Percentiles rank a stretch among this genome's conserved stretches.
These are phyloP conservation scores for Paracorniculantispora psalliotae DNA, from an alignment of 2,329 filamentous ascomycete genomes.

Conservation along the genomic window DNA sequence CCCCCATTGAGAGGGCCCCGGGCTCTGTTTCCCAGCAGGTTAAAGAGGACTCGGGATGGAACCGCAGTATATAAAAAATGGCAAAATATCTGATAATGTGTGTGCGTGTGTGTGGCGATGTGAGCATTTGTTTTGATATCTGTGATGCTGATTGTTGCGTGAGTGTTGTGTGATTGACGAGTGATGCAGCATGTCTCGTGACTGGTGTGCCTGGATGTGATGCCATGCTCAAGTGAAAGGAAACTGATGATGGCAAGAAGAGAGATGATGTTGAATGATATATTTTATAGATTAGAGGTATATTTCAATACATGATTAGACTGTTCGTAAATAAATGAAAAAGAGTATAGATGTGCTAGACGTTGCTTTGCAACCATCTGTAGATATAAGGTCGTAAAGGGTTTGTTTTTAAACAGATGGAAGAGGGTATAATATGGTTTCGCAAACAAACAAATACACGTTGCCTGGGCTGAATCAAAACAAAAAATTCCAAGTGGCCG, in stretches of 20 bases:
- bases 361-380: neutral
- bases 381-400: no score
- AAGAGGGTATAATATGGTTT: no score
- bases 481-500: neutral
- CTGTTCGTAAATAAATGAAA: no score
- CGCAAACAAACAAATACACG: neutral
- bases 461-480: neutral
- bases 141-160: neutral
- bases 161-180: neutral
- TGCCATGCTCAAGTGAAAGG: neutral
- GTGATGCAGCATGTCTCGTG: neutral
- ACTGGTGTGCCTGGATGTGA: neutral
- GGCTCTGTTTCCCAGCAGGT: conserved; percentile 10
- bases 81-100: conserved; percentile 13
- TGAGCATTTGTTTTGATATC: neutral
- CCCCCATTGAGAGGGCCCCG: conserved; percentile 10
- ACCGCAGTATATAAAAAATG: conserved; percentile 17
- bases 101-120: neutral
- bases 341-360: no score
- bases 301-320: no score
- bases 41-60: conserved; percentile 13
- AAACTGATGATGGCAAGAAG: neutral
- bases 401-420: no score
- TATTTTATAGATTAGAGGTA: no score
- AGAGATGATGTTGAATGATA: neutral